Percentiles rank a stretch among this genome's conserved stretches.
Conservation (phyloP, 176 grass and related monocot genomes). For the Oryza meyeriana region DNA sequence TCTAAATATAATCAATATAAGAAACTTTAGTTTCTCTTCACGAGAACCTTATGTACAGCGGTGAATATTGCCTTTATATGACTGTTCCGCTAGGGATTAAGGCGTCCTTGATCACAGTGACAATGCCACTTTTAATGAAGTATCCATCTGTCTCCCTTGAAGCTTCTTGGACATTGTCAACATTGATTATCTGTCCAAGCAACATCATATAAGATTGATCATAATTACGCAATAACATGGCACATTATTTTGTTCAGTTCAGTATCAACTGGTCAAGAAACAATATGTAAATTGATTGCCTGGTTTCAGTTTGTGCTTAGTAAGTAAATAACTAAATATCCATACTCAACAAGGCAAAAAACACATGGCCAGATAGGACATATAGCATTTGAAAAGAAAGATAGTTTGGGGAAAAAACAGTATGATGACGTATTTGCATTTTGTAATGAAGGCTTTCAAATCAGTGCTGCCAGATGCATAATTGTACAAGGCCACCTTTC, state of each 20-base stretch:
- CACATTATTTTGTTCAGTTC: background rate
- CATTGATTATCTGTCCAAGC: slow-evolving; percentile 72
- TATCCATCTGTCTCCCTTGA: slow-evolving; percentile 93
- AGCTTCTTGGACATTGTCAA: slow-evolving; percentile 75
- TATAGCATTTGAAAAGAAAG: background rate
- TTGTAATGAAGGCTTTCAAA: background rate
- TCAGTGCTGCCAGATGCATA: background rate
- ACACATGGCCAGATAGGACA: background rate
- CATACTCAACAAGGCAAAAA: background rate
- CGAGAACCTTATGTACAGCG: slow-evolving; percentile 37
- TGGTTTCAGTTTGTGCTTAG: background rate
- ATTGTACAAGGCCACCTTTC: background rate
- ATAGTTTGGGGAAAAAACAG: background rate
- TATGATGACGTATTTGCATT: background rate
- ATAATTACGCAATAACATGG: slow-evolving; percentile 20
- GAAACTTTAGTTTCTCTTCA: background rate
- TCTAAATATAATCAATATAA: background rate
- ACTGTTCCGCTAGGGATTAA: slow-evolving; percentile 75
- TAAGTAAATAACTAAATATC: background rate
- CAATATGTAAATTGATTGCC: background rate
- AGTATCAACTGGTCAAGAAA: background rate
- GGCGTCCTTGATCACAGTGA: slow-evolving; percentile 87
- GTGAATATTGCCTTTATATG: slow-evolving; percentile 43
- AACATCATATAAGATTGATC: slow-evolving; percentile 21
- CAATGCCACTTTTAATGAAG: slow-evolving; percentile 95